phyloP scores from a whole-genome alignment of 306 rosid genomes.

The Medicago ruthenica region DNA sequence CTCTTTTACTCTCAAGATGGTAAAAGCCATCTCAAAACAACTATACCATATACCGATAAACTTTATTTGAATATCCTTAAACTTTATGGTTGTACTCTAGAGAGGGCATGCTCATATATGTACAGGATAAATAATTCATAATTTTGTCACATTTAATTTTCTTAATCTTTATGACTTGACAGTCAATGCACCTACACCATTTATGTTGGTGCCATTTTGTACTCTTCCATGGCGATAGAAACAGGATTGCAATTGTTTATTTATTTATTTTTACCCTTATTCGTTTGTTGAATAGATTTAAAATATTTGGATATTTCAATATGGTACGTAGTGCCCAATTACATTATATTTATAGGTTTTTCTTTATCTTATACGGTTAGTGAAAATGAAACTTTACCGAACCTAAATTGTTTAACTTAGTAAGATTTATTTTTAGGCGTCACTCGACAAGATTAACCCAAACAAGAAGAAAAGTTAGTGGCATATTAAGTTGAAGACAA shows the following conservation, averaged over 20 bases:
- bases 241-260: too few species aligned
- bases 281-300: not conserved
- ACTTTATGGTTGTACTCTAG: slow-evolving; percentile 12
- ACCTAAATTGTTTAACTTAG: slow-evolving; percentile 29
- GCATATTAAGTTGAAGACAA: slow-evolving; percentile 16
- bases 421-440: not conserved
- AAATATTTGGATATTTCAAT: not conserved
- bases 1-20: not conserved
- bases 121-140: not conserved
- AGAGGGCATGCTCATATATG: not conserved
- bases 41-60: too few species aligned
- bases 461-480: slow-evolving; percentile 37
- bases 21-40: too few species aligned
- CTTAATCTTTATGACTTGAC: slow-evolving; percentile 12
- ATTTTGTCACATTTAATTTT: slow-evolving; percentile 15
- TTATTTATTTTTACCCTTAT: too few species aligned
- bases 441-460: slow-evolving; percentile 30
- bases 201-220: slow-evolving; percentile 2
- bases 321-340: not conserved
- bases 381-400: slow-evolving; percentile 47
- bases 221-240: not conserved
- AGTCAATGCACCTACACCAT: not conserved
- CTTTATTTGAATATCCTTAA: too few species aligned
- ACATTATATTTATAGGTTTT: slow-evolving; percentile 4
- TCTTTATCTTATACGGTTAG: slow-evolving; percentile 24